These are phyloP conservation scores for Talaromyces sp. DNA, from an alignment of 2,329 filamentous ascomycete genomes.

Conservation along the genomic window DNA sequence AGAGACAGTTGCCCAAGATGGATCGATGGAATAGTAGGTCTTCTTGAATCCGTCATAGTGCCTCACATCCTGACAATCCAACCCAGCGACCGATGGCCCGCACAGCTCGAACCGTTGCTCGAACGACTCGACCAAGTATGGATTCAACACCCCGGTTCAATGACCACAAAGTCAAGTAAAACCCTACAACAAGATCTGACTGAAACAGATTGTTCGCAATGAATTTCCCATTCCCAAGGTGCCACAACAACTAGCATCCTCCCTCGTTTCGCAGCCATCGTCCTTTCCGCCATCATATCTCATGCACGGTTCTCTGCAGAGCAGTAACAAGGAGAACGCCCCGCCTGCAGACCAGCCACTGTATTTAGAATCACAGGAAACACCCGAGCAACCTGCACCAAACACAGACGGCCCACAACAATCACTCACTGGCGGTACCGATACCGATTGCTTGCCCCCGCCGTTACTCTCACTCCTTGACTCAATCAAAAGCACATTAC, in stretches of 20 bases:
- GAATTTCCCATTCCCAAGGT: constrained; percentile 68
- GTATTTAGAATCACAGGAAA: constrained; percentile 26
- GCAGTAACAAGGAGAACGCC: constrained; percentile 35
- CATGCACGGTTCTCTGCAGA: constrained; percentile 23
- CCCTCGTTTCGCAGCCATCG: constrained; percentile 23
- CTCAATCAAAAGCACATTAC: constrained; percentile 56
- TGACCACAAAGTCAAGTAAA: background rate
- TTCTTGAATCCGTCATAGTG: background rate
- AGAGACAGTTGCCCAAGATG: constrained; percentile 51
- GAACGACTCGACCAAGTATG: constrained; percentile 61
- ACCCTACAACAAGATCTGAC: background rate
- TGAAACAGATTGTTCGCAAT: constrained; percentile 61
- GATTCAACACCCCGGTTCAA: background rate
- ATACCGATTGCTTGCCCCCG: constrained; percentile 51
- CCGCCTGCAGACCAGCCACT: constrained; percentile 24
- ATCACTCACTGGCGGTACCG: constrained; percentile 39
- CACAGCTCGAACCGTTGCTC: constrained; percentile 59
- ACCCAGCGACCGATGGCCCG: constrained; percentile 62
- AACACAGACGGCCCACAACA: constrained; percentile 34
- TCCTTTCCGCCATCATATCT: constrained; percentile 18
- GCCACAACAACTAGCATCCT: constrained; percentile 38
- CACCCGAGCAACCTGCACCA: constrained; percentile 30
- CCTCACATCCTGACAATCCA: constrained; percentile 3
- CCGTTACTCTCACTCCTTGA: constrained; percentile 58
- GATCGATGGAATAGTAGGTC: constrained; percentile 53